Conservation (phyloP, 2,329 filamentous ascomycete genomes). For the Xylaria polymorpha region DNA sequence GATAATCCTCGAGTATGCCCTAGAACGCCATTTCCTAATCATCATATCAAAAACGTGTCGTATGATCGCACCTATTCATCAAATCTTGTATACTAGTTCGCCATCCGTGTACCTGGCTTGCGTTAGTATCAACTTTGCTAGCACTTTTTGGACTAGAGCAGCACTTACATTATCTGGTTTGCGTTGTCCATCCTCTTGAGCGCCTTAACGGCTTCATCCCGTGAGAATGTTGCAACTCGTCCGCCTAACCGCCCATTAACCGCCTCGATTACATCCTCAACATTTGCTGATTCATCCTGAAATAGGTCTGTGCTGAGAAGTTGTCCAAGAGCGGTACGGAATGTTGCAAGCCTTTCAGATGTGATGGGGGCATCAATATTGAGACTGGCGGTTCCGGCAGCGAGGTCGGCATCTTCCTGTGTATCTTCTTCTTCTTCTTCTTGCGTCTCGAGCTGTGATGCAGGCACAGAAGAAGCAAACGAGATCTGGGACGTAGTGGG, state of each 20-base stretch:
- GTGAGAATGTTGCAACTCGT: slow-evolving; percentile 71
- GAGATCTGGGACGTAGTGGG: slow-evolving; percentile 63
- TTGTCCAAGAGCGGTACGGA: slow-evolving; percentile 84
- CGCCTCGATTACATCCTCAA: slow-evolving; percentile 78
- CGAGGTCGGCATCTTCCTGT: slow-evolving; percentile 55
- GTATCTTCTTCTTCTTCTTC: slow-evolving; percentile 57
- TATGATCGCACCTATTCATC: slow-evolving; percentile 20
- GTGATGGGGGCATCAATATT: slow-evolving; percentile 63
- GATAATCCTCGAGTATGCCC: slow-evolving; percentile 20
- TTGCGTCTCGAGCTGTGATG: slow-evolving; percentile 71
- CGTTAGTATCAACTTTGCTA: slow-evolving; percentile 37
- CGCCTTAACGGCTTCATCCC: slow-evolving; percentile 79
- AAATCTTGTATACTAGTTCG: slow-evolving; percentile 52
- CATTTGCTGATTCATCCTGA: slow-evolving; percentile 82
- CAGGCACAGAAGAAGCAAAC: slow-evolving; percentile 82
- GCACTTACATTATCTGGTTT: slow-evolving; percentile 91
- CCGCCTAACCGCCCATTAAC: slow-evolving; percentile 78
- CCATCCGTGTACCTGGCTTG: slow-evolving; percentile 50
- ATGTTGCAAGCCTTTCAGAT: slow-evolving; percentile 73
- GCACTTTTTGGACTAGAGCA: background rate
- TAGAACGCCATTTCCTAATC: slow-evolving; percentile 32
- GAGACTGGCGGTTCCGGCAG: slow-evolving; percentile 53
- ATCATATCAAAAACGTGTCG: slow-evolving; percentile 24
- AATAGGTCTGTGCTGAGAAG: slow-evolving; percentile 87
- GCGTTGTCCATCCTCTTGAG: slow-evolving; percentile 81